Evolutionary conservation across 2,329 filamentous ascomycete species (phyloP).

Genomic region (Atkinsonella texensis): DNA sequence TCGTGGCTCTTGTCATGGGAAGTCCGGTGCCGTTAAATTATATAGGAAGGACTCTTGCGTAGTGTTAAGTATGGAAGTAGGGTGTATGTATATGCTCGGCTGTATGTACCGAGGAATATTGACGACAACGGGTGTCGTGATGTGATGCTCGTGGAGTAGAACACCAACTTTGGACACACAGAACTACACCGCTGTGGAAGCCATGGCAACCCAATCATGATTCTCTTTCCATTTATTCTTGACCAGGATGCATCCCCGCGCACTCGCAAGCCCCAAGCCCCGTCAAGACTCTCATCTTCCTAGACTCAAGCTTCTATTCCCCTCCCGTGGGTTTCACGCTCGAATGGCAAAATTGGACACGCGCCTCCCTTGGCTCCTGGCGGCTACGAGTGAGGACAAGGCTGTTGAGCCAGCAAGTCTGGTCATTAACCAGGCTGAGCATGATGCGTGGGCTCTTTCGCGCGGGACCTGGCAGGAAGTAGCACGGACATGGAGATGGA

Average conservation of each 20-base stretch:
- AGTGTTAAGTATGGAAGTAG: no score
- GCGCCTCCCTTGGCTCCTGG: conserved; percentile 46
- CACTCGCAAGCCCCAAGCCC: background rate
- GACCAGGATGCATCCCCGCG: conserved; percentile 24
- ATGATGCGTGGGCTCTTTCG: conserved; percentile 66
- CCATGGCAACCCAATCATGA: no score
- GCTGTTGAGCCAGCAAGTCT: conserved; percentile 55
- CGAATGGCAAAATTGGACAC: conserved; percentile 39
- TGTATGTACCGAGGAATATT: no score
- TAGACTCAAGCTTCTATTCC: conserved; percentile 62
- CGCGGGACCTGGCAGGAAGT: conserved; percentile 35
- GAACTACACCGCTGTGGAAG: no score
- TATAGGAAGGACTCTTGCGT: no score
- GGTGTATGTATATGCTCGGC: no score
- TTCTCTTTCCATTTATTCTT: conserved; percentile 31
- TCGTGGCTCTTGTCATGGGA: no score
- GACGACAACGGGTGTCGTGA: no score
- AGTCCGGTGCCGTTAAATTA: no score
- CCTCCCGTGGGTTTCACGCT: conserved; percentile 44
- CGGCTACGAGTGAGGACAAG: conserved; percentile 56
- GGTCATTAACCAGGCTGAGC: conserved; percentile 48
- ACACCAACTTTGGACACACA: no score
- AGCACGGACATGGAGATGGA: conserved; percentile 36
- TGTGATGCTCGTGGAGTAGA: no score
- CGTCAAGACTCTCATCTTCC: conserved; percentile 34